A percentile compares a stretch with the other conserved stretches of the same genome.
Conservation (phyloP, 345 rosid genomes). For the Durio zibethinus region DNA sequence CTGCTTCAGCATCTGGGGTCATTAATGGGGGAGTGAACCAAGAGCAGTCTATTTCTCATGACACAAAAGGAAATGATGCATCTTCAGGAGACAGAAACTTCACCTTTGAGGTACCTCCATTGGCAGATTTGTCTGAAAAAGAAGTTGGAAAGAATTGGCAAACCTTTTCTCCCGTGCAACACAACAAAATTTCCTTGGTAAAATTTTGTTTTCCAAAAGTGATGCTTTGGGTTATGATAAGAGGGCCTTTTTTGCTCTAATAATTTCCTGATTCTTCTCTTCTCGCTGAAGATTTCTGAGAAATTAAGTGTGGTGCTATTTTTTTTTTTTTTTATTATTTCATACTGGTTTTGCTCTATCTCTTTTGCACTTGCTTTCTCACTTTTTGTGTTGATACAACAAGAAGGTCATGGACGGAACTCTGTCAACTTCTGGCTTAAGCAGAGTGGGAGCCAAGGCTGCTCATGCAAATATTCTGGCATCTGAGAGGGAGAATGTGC, state of each 20-base stretch:
- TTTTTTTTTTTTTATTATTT: neutral
- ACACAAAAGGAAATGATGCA: conserved; percentile 37
- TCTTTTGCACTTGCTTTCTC: conserved; percentile 16
- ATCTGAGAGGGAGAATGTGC: conserved; percentile 30
- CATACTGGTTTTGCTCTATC: conserved; percentile 1
- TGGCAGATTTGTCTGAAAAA: conserved; percentile 26
- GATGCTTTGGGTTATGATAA: neutral
- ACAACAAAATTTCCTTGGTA: conserved; percentile 42
- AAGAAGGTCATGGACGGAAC: conserved; percentile 52
- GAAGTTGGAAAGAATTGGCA: conserved; percentile 43
- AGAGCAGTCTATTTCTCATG: conserved; percentile 26
- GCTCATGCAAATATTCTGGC: conserved; percentile 40
- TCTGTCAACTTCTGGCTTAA: conserved; percentile 44
- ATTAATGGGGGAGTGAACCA: conserved; percentile 23
- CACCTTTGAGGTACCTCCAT: conserved; percentile 44
- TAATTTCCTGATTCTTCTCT: neutral
- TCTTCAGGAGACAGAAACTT: conserved; percentile 48
- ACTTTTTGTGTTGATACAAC: conserved; percentile 8
- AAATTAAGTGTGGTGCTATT: neutral
- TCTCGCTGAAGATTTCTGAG: neutral
- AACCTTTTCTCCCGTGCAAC: conserved; percentile 36
- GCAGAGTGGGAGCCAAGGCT: conserved; percentile 41
- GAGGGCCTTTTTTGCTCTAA: neutral
- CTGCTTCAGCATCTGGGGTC: conserved; percentile 25
- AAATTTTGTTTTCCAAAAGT: conserved; percentile 7